Conservation (phyloP, 2,329 filamentous ascomycete genomes). For the Penicillium sp. region DNA sequence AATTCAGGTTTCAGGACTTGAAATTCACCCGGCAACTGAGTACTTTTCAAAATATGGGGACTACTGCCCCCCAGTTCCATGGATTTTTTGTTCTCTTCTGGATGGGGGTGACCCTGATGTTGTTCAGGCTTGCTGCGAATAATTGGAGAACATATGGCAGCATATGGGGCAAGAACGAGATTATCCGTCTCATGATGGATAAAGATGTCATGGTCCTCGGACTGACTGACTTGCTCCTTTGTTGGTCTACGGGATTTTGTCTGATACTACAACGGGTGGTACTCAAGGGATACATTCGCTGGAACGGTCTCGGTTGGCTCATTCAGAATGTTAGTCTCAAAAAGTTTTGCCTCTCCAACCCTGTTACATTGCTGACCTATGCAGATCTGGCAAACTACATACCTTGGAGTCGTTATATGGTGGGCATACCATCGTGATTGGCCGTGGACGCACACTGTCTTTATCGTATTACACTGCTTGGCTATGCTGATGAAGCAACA, state of each 20-base stretch:
- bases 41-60: slow-evolving; percentile 67
- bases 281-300: slow-evolving; percentile 60
- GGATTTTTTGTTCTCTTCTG: slow-evolving; percentile 81
- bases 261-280: slow-evolving; percentile 65
- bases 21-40: slow-evolving; percentile 73
- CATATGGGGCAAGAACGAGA: slow-evolving; percentile 68
- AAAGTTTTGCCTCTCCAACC: too few relatives aligned
- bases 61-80: slow-evolving; percentile 68
- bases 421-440: slow-evolving; percentile 71
- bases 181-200: slow-evolving; percentile 67
- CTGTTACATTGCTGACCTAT: background rate
- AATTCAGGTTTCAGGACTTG: slow-evolving; percentile 53
- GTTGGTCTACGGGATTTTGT: slow-evolving; percentile 63
- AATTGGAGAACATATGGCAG: slow-evolving; percentile 71
- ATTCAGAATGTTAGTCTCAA: slow-evolving; percentile 60
- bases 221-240: slow-evolving; percentile 69
- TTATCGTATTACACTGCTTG: slow-evolving; percentile 67
- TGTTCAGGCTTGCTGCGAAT: slow-evolving; percentile 64
- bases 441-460: slow-evolving; percentile 81
- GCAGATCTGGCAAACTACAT: slow-evolving; percentile 68
- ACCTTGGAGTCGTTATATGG: slow-evolving; percentile 61
- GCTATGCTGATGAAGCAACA: slow-evolving; percentile 81
- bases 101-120: slow-evolving; percentile 60
- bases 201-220: slow-evolving; percentile 53
- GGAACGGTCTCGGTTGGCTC: slow-evolving; percentile 70